Evolutionary conservation across 257 asterid species (phyloP).

Genomic region (Nicotiana undulata): DNA sequence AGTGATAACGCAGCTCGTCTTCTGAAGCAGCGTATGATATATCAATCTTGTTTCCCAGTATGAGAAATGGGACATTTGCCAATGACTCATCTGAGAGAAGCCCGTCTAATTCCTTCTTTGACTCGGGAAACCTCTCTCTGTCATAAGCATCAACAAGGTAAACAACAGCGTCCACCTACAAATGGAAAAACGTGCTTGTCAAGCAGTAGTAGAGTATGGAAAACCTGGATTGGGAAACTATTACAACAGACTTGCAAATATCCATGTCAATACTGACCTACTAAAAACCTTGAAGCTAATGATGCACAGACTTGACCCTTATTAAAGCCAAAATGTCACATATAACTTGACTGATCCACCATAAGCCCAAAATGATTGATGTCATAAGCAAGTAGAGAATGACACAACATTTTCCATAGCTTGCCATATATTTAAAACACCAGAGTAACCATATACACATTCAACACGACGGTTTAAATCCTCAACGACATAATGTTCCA

Average conservation of each 20-base stretch:
- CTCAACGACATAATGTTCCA: no score
- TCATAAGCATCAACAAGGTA: constrained; percentile 41
- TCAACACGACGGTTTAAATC: no score
- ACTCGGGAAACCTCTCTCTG: constrained; percentile 36
- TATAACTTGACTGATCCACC: neutral
- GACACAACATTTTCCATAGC: no score
- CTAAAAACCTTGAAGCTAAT: neutral
- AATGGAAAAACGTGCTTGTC: neutral
- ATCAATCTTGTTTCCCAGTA: constrained; percentile 45
- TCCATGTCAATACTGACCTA: neutral
- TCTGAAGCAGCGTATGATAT: constrained; percentile 42
- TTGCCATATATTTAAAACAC: no score
- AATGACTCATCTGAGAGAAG: constrained; percentile 34
- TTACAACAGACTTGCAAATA: neutral
- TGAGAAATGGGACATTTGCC: constrained; percentile 35
- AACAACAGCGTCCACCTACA: constrained; percentile 42
- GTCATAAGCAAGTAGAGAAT: neutral
- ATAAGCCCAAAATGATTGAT: neutral
- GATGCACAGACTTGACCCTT: neutral
- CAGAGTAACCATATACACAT: no score
- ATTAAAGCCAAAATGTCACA: neutral
- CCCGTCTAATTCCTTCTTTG: constrained; percentile 42
- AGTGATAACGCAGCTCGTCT: constrained; percentile 29
- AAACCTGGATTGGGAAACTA: neutral
- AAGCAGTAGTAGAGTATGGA: neutral